Base-by-base conservation (phyloP, 441 rosid genomes). In the Melastoma candidum region DNA sequence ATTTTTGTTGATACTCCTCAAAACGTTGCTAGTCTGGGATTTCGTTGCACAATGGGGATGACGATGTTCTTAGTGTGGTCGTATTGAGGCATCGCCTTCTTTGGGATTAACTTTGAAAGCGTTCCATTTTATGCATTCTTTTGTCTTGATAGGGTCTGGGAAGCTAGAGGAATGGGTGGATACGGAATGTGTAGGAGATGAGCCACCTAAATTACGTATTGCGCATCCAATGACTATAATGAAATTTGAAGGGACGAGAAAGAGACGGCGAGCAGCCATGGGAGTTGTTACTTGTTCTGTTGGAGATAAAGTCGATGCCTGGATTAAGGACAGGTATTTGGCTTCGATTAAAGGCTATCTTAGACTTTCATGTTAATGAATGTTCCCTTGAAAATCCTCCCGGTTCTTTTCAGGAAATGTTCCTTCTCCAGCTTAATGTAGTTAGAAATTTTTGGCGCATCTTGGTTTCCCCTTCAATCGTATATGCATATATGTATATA, bases 291-390 rank as follows among this genome's bases (percentile, higher is more conserved):
- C 51, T 51, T 94, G 99, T 93, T 82, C 85, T 50, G 75, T 85
- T 68, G 99, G 96, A 58, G 96, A 90, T 71, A 83, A 73, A 70
- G 92, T 85, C 27, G 97, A 94, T 66, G 89, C 85, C 50, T 90
- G 95, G 92, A 77, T 87, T 50, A 78, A 66, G 63, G 86, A 87
- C 63, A 79, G 99, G 99, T 93, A 14, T 52, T 43, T 12, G 24
- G 56, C 43, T 39, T 52, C 46, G 1, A 36, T 36, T 36, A 36
- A 36, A 36, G 6, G 3, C 36, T 29, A 7, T 29, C 36, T 7
- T 29, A 3, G 36, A 29, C 36, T 29, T 36, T 36, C 41, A 36
- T 36, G 7, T 29, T 29, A 29, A 4, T 6, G 41, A 36, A 36
- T 36, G 41, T 9, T 36, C 41, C 41, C 7, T 17, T 36, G 41